Evolutionary conservation across 495 filamentous ascomycete species (phyloP), one percentile per base, ranked within the genome.

Genomic region (Penicillium crystallinum): DNA sequence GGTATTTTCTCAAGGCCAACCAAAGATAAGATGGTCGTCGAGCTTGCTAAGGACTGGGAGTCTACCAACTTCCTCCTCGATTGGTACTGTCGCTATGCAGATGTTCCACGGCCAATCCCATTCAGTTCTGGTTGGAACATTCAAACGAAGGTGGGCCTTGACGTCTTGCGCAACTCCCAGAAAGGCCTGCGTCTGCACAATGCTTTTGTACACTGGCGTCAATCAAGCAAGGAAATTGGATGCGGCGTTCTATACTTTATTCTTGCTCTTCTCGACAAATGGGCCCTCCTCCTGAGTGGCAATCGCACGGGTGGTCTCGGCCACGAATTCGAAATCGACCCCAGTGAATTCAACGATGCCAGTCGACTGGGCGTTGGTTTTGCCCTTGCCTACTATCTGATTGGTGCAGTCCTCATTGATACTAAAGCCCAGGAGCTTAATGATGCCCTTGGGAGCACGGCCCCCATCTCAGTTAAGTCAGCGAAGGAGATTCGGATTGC

Each of bases 81-180:
- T 17, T 84, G 81, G 81, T 84, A 84, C 49, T 79, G 76, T 61
- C 64, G 75, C 33, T 71, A 74, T 67, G 77, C 67, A 38, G 73
- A 71, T 62, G 74, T 73, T 6, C 68, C 71, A 14, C 65, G 74
- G 29, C 80, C 81, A 0, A 74, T 80, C 46, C 74, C 78, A 0
- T 84, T 78, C 64, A 82, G 77, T 59, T 78, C 80, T n/a, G 76
- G 75, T 6, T 84, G 81, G 81, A 84, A 83, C 43, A 75, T 82
- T 12, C 76, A 78, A 57, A 71, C 73, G 0, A 80, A 81, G 57
- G 81, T 80, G 1, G 81, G 71, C 12, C 54, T 81, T 22, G 78
- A 83, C 56, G 77, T 67, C 25, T 64, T 83, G 43, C 70, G 69
- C 29, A 74, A 73, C 47, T 71, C 75, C 15, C 80, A 83, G 53